Conservation (phyloP, 306 rosid genomes). For the Hippophae tibetana region DNA sequence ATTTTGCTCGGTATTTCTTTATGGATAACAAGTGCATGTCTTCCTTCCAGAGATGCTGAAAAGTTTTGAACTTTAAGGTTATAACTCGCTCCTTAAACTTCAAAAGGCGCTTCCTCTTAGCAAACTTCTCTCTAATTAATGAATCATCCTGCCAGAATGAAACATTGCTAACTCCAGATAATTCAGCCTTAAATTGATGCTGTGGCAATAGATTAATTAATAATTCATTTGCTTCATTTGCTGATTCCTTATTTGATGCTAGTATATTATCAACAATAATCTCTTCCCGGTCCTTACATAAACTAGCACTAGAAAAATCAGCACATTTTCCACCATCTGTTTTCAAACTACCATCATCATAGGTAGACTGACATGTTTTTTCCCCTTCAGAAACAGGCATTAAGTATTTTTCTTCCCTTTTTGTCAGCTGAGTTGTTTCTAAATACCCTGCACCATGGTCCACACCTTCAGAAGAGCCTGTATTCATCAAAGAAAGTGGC, state of each 20-base stretch:
- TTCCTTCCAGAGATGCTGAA: constrained; percentile 81
- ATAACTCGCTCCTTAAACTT: constrained; percentile 78
- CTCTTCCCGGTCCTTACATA: constrained; percentile 18
- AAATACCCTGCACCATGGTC: constrained; percentile 26
- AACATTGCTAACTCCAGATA: constrained; percentile 20
- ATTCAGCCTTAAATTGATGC: constrained; percentile 20
- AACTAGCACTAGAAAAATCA: constrained; percentile 10
- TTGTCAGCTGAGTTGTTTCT: constrained; percentile 23
- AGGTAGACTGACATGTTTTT: constrained; percentile 22
- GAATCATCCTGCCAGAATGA: constrained; percentile 17
- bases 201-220: constrained; percentile 42
- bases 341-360: constrained; percentile 23
- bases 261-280: constrained; percentile 30
- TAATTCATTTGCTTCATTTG: constrained; percentile 31
- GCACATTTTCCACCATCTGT: constrained; percentile 22
- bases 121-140: constrained; percentile 44
- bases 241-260: constrained; percentile 55
- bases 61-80: constrained; percentile 67
- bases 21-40: constrained; percentile 49
- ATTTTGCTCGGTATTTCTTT: constrained; percentile 58
- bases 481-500: constrained; percentile 35
- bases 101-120: constrained; percentile 37
- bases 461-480: constrained; percentile 24
- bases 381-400: constrained; percentile 31
- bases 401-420: constrained; percentile 17